A percentile compares a stretch with the other conserved stretches of the same genome.
Conservation (phyloP, 345 rosid genomes). For the Excoecaria agallocha region DNA sequence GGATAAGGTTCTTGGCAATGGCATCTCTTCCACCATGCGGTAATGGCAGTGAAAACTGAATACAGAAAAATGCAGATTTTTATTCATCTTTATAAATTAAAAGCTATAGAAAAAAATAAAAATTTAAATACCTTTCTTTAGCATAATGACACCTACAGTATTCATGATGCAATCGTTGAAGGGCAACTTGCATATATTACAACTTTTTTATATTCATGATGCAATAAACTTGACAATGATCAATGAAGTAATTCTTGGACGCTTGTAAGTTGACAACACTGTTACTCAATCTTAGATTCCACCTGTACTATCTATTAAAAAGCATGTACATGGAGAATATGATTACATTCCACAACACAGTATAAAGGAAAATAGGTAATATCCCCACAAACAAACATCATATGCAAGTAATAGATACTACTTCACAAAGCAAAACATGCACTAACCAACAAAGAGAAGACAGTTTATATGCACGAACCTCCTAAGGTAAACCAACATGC, state of each 20-base stretch:
- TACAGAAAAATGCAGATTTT: conserved; percentile 11
- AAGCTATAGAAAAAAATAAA: not conserved
- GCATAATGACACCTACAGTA: too few relatives aligned
- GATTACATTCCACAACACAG: not conserved
- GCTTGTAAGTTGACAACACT: too few relatives aligned
- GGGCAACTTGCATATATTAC: too few relatives aligned
- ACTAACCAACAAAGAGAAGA: not conserved
- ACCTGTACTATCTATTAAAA: not conserved
- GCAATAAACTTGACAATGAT: too few relatives aligned
- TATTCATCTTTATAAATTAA: not conserved
- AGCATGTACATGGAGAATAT: not conserved
- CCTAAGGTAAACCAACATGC: not conserved
- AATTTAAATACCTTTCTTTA: too few relatives aligned
- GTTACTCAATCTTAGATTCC: not conserved
- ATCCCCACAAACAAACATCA: conserved; percentile 1
- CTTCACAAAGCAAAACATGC: not conserved
- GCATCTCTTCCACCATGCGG: conserved; percentile 96
- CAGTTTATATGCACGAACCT: not conserved
- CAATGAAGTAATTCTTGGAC: too few relatives aligned
- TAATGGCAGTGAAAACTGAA: conserved; percentile 79
- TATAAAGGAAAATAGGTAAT: not conserved
- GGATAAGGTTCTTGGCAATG: conserved; percentile 63
- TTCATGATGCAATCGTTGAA: too few relatives aligned
- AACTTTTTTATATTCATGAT: too few relatives aligned
- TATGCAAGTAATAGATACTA: not conserved